Conservation (phyloP, 2,329 filamentous ascomycete species). For the Fusarium nygamai region DNA sequence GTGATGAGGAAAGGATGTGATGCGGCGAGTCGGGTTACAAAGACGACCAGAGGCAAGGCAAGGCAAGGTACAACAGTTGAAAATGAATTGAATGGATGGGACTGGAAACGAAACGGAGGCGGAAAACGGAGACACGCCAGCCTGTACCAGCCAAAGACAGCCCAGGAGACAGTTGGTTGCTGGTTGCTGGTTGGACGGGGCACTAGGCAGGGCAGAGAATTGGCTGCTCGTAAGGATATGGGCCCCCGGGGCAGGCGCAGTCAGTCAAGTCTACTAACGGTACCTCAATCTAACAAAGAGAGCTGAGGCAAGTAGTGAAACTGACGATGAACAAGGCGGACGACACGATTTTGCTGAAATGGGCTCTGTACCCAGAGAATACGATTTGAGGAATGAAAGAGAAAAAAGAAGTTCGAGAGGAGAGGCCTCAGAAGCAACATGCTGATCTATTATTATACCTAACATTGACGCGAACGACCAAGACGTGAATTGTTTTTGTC, state of each 20-base stretch:
- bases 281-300: not conserved
- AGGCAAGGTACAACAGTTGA: slow-evolving; percentile 7
- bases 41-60: not conserved
- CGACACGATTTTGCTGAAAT: slow-evolving; percentile 1
- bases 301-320: slow-evolving; percentile 17
- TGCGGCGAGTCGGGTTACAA: slow-evolving; percentile 26
- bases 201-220: not conserved
- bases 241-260: slow-evolving; percentile 12
- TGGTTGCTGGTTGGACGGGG: slow-evolving; percentile 15
- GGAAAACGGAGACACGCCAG: slow-evolving; percentile 25
- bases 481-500: slow-evolving; percentile 4
- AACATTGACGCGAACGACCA: not conserved
- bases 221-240: not conserved
- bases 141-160: slow-evolving; percentile 4
- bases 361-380: not conserved
- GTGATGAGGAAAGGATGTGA: slow-evolving; percentile 20
- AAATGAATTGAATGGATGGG: slow-evolving; percentile 16
- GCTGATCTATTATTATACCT: not conserved
- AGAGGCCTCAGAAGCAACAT: not conserved
- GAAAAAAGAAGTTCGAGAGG: not conserved
- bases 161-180: slow-evolving; percentile 11
- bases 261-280: not conserved
- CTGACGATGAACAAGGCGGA: not conserved
- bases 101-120: slow-evolving; percentile 24
- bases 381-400: not conserved